Conservation (phyloP, 306 rosid species). For the Quercus suber region DNA sequence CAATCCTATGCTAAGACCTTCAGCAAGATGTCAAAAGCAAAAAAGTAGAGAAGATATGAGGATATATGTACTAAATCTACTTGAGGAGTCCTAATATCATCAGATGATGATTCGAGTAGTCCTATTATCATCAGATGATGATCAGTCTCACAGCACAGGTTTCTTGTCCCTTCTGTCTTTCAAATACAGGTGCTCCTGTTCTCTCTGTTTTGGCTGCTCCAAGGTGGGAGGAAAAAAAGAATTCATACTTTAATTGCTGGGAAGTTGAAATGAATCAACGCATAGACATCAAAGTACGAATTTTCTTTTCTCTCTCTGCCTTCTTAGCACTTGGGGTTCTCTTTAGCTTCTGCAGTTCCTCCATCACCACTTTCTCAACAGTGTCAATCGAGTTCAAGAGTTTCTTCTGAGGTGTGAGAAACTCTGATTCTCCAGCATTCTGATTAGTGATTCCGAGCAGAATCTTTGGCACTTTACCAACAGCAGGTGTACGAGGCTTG, state of each 20-base stretch:
- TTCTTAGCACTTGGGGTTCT: slow-evolving; percentile 68
- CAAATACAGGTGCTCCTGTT: neutral
- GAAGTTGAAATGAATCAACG: slow-evolving; percentile 40
- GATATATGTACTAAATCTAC: neutral
- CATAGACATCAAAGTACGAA: slow-evolving; percentile 80
- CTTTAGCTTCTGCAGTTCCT: slow-evolving; percentile 61
- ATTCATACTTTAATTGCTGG: neutral
- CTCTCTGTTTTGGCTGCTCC: neutral
- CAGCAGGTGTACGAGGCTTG: slow-evolving; percentile 15
- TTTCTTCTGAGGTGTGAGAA: slow-evolving; percentile 74
- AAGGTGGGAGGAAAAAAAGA: no score
- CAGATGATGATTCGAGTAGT: slow-evolving; percentile 37
- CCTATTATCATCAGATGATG: slow-evolving; percentile 49
- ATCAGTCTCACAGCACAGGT: neutral
- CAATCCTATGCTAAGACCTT: slow-evolving; percentile 12
- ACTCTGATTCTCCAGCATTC: slow-evolving; percentile 31
- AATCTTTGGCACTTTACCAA: slow-evolving; percentile 44
- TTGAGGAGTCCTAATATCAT: slow-evolving; percentile 29
- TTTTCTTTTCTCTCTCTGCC: slow-evolving; percentile 66
- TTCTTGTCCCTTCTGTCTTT: neutral
- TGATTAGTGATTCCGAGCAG: slow-evolving; percentile 38
- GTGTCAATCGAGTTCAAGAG: slow-evolving; percentile 60
- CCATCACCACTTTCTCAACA: slow-evolving; percentile 65
- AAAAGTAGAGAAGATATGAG: neutral
- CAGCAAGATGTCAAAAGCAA: slow-evolving; percentile 4